phyloP scores from a whole-genome alignment of 2,329 filamentous ascomycete species.

The Stemphylium vesicarium region DNA sequence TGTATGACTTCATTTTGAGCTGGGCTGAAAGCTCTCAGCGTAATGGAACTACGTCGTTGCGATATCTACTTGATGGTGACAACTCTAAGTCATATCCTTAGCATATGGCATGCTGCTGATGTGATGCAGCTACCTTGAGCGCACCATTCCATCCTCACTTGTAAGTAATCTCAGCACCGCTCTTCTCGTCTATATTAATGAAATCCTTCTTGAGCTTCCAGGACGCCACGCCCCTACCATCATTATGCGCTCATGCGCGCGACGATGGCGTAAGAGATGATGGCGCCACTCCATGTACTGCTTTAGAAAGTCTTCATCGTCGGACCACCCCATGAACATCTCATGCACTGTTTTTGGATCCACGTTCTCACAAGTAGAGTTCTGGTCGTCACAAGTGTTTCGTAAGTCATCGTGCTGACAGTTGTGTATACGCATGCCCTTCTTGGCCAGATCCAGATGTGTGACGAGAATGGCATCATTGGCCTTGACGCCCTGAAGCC shows the following conservation, averaged over 20 bases:
- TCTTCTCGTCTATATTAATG: background rate
- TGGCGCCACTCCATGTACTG: constrained; percentile 3
- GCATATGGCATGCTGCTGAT: too few species aligned
- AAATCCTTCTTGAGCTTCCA: background rate
- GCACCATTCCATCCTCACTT: too few species aligned
- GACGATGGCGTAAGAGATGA: constrained; percentile 12
- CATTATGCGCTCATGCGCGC: constrained; percentile 10
- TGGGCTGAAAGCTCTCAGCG: background rate
- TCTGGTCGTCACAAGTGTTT: background rate
- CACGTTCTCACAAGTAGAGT: background rate
- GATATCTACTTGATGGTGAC: too few species aligned
- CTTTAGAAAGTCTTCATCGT: constrained; percentile 6
- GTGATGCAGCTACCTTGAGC: too few species aligned
- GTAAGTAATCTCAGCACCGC: background rate
- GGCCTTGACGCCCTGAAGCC: background rate
- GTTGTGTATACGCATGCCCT: constrained; percentile 8
- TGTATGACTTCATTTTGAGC: background rate
- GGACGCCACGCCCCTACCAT: background rate
- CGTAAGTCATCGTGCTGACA: constrained; percentile 4
- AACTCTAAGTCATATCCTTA: too few species aligned
- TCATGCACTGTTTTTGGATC: background rate
- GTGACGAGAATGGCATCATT: constrained; percentile 4
- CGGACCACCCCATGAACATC: background rate
- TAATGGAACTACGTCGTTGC: too few species aligned
- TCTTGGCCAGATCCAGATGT: constrained; percentile 8